A percentile compares a stretch with the other conserved stretches of the same genome.
These are phyloP conservation scores for Sporobolomyces phaffii DNA, from an alignment of 768 basidiomycete species.

Conservation along the genomic window DNA sequence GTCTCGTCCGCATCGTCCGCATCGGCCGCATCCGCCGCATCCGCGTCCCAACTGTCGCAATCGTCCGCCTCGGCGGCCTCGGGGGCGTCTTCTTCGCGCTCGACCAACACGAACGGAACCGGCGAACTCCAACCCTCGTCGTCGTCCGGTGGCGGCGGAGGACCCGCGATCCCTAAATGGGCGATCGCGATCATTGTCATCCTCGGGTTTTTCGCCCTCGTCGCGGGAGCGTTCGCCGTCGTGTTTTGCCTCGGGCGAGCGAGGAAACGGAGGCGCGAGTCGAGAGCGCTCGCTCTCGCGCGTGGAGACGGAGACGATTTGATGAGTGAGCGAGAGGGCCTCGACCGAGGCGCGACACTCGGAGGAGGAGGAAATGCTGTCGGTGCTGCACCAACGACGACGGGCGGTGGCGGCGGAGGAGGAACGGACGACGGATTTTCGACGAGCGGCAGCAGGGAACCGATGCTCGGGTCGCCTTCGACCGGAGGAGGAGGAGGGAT, in stretches of 20 bases:
- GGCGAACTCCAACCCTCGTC: constrained; percentile 10
- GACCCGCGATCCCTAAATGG: constrained; percentile 19
- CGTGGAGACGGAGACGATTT: constrained; percentile 50
- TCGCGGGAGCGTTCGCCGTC: constrained; percentile 60
- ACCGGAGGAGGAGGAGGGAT: not conserved
- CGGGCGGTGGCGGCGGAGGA: constrained; percentile 49
- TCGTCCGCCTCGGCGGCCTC: constrained; percentile 3
- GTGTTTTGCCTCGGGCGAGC: constrained; percentile 69
- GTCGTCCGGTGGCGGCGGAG: not conserved
- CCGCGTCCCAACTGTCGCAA: not conserved
- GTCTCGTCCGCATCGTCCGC: constrained; percentile 41
- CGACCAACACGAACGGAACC: not conserved
- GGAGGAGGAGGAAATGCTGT: constrained; percentile 56
- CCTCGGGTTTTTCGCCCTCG: constrained; percentile 75
- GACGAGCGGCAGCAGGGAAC: constrained; percentile 54
- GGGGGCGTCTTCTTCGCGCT: not conserved
- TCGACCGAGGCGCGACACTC: constrained; percentile 49
- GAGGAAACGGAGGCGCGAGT: no score
- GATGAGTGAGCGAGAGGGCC: constrained; percentile 44
- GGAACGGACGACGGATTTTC: constrained; percentile 16
- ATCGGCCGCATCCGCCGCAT: constrained; percentile 10
- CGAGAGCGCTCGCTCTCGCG: no score
- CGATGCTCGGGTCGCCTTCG: constrained; percentile 41
- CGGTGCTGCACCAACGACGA: no score
- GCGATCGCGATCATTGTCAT: constrained; percentile 85